Conservation (phyloP, 257 asterid species). For the Agastache rugosa region DNA sequence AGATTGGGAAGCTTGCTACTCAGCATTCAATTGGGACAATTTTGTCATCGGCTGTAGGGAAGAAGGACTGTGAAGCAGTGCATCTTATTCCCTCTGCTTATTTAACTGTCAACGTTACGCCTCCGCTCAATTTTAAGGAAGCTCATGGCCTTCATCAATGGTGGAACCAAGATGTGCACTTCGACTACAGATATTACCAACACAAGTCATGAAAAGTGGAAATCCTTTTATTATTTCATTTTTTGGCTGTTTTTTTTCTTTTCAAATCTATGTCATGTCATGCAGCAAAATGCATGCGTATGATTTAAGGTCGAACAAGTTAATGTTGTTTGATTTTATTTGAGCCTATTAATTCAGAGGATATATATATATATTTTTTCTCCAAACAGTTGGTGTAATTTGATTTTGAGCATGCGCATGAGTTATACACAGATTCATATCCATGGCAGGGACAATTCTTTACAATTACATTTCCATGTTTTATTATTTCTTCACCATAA, state of each 20-base stretch:
- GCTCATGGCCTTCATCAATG: slow-evolving; percentile 79
- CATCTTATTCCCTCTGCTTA: slow-evolving; percentile 77
- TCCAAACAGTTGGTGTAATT: too few species aligned
- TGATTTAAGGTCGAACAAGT: not conserved
- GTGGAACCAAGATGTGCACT: slow-evolving; percentile 63
- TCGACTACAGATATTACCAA: slow-evolving; percentile 44
- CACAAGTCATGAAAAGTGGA: slow-evolving; percentile 23
- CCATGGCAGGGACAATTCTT: too few species aligned
- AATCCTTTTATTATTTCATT: not conserved
- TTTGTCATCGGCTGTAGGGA: slow-evolving; percentile 48
- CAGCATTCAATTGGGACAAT: slow-evolving; percentile 65
- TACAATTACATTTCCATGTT: not conserved
- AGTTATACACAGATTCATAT: too few species aligned
- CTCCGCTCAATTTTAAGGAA: slow-evolving; percentile 43
- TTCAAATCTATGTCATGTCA: too few species aligned
- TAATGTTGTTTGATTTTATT: not conserved
- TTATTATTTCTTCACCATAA: not conserved
- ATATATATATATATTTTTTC: too few species aligned
- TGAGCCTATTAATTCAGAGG: not conserved
- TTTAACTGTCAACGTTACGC: slow-evolving; percentile 47
- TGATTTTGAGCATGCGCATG: too few species aligned
- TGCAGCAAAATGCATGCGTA: not conserved
- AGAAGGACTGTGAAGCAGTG: slow-evolving; percentile 50
- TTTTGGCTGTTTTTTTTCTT: not conserved
- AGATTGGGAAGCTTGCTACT: slow-evolving; percentile 62